phyloP scores from a whole-genome alignment of 1,284 basidiomycete species.

The Pisolithus thermaeus region DNA sequence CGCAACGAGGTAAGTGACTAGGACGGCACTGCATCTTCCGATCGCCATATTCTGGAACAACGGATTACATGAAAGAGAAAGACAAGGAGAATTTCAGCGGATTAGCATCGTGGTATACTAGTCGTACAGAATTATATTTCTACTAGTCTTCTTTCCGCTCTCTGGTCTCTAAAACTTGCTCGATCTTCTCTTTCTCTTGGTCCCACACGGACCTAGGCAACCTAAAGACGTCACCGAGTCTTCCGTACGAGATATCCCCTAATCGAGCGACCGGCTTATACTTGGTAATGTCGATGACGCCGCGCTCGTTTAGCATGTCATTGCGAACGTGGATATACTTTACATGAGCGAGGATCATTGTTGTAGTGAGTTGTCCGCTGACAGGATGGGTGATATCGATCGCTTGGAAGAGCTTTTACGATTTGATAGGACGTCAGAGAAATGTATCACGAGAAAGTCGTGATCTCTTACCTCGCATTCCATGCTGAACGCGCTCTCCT shows the following conservation, averaged over 20 bases:
- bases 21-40: no score
- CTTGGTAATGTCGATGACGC: slow-evolving; percentile 46
- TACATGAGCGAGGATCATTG: slow-evolving; percentile 52
- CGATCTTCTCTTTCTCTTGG: slow-evolving; percentile 34
- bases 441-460: neutral
- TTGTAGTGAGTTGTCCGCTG: slow-evolving; percentile 32
- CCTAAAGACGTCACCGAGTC: slow-evolving; percentile 45
- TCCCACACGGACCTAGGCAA: slow-evolving; percentile 45
- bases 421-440: neutral
- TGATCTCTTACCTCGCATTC: slow-evolving; percentile 49
- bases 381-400: slow-evolving; percentile 40
- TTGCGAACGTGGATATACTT: slow-evolving; percentile 60
- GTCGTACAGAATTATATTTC: neutral
- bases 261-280: slow-evolving; percentile 50
- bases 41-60: no score
- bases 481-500: slow-evolving; percentile 68
- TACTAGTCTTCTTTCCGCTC: neutral
- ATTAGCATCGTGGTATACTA: no score
- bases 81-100: no score
- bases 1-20: no score
- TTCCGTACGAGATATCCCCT: no score
- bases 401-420: slow-evolving; percentile 36
- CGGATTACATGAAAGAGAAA: no score
- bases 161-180: slow-evolving; percentile 5
- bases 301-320: slow-evolving; percentile 32